Base-by-base conservation (phyloP, 2,329 filamentous ascomycete genomes). In the Sclerotinia glacialis region DNA sequence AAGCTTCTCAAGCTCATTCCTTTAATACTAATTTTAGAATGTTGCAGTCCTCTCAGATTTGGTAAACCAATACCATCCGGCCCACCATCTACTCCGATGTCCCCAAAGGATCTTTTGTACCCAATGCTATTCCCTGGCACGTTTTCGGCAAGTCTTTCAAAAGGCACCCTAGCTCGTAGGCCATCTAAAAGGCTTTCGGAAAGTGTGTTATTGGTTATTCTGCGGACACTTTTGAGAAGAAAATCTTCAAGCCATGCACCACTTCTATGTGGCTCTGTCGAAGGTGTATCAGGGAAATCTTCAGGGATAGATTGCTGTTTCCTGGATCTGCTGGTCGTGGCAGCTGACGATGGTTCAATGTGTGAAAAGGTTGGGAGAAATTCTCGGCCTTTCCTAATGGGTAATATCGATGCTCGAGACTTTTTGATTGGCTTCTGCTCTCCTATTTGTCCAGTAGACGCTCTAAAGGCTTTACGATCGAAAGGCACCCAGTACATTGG, bases 401-500 rank as follows among this genome's bases (percentile, higher is more conserved):
- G 55, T 21, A 59, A 26, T 23, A 34, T 46, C 31, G 53, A 31
- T 16, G 26, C 12, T 44, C 54, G 54, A 49, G 56, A 46, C 37
- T 40, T 63, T 18, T 65, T 31, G 8, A 16, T 31, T 23, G 34
- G 8, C 14, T 21, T 44, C 6, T 60, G 31, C n/a, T 60, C 58
- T 53, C 18, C 5, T 26, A 66, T 66, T 54, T 66, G 56, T 42
- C 64, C 64, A 37, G 64, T 66, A 14, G 47, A 66, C 44, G 64
- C 56, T 54, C 64, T 61, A 9, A 63, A 54, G n/a, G 46, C 21
- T 21, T 40, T 66, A 14, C 49, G 47, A 23, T 63, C 58, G 11
- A 63, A 53, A 34, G 47, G 44, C 18, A 37, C 49, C 68, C 69
- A 72, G 40, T 74, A 74, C 12, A 52, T 55, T 14, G 40, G 53